Evolutionary conservation across 176 grass and related monocot species (phyloP).

Genomic region (Avena atlantica): DNA sequence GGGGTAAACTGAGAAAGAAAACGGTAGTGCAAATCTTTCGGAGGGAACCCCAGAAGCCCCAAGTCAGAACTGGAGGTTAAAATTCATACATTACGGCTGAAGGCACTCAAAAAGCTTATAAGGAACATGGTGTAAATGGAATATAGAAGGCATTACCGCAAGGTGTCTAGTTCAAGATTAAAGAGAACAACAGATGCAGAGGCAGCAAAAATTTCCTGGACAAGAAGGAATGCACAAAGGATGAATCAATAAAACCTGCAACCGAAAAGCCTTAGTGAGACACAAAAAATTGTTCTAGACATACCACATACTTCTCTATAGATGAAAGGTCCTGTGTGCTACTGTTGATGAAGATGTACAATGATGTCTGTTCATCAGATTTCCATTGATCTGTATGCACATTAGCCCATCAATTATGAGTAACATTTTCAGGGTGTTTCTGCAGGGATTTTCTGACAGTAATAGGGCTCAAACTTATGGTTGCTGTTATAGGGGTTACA

Average conservation of each 20-base stretch:
- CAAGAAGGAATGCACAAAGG: slow-evolving; percentile 19
- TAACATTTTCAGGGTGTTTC: slow-evolving; percentile 6
- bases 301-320: slow-evolving; percentile 99
- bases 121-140: slow-evolving; percentile 24
- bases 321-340: slow-evolving; percentile 87
- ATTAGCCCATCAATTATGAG: slow-evolving; percentile 37
- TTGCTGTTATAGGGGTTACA: not conserved
- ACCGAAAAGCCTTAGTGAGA: not conserved
- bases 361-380: slow-evolving; percentile 65
- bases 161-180: slow-evolving; percentile 92
- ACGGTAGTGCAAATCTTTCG: slow-evolving; percentile 91
- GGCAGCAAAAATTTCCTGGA: slow-evolving; percentile 82
- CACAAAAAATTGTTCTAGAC: slow-evolving; percentile 40
- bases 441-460: not conserved
- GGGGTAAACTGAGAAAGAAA: slow-evolving; percentile 97
- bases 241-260: slow-evolving; percentile 26
- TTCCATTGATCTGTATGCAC: slow-evolving; percentile 73
- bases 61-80: slow-evolving; percentile 80
- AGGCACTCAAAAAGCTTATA: not conserved
- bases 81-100: slow-evolving; percentile 2
- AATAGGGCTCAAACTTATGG: slow-evolving; percentile 5
- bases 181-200: slow-evolving; percentile 82
- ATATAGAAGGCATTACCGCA: slow-evolving; percentile 66
- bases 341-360: slow-evolving; percentile 97
- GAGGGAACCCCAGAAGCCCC: slow-evolving; percentile 89